Percentiles rank a stretch among this genome's conserved stretches.
Conservation (phyloP, 2,329 filamentous ascomycete genomes). For the Rhynchosporium graminicola region DNA sequence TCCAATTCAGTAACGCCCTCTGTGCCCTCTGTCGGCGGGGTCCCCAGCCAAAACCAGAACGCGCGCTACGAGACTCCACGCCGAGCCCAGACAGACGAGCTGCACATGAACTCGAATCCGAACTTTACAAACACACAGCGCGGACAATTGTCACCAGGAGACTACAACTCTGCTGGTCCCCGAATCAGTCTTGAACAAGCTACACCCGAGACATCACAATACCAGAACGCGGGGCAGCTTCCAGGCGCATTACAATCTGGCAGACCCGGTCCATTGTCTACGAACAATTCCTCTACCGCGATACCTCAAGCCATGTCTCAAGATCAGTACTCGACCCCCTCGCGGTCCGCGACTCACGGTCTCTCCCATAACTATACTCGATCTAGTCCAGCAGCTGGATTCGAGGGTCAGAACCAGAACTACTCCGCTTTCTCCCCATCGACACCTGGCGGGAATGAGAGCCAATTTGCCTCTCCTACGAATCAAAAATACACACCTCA, state of each 20-base stretch:
- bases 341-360: constrained; percentile 65
- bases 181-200: constrained; percentile 62
- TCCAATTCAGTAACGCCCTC: constrained; percentile 26
- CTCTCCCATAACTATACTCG: constrained; percentile 77
- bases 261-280: constrained; percentile 53
- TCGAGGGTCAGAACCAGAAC: constrained; percentile 48
- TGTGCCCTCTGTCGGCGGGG: constrained; percentile 31
- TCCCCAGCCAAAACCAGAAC: constrained; percentile 40
- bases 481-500: constrained; percentile 57
- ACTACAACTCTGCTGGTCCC: constrained; percentile 49
- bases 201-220: constrained; percentile 50
- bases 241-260: constrained; percentile 63
- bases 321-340: constrained; percentile 61
- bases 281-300: constrained; percentile 59
- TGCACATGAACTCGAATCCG: constrained; percentile 51
- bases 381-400: constrained; percentile 72
- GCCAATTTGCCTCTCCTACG: constrained; percentile 63
- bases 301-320: constrained; percentile 54
- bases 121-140: constrained; percentile 38
- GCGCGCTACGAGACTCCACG: constrained; percentile 51
- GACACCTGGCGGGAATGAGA: constrained; percentile 56
- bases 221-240: constrained; percentile 47
- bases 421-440: constrained; percentile 61
- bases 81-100: constrained; percentile 51
- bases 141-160: constrained; percentile 43